Base-by-base conservation (phyloP, 306 rosid genomes). In the Alnus rubra region DNA sequence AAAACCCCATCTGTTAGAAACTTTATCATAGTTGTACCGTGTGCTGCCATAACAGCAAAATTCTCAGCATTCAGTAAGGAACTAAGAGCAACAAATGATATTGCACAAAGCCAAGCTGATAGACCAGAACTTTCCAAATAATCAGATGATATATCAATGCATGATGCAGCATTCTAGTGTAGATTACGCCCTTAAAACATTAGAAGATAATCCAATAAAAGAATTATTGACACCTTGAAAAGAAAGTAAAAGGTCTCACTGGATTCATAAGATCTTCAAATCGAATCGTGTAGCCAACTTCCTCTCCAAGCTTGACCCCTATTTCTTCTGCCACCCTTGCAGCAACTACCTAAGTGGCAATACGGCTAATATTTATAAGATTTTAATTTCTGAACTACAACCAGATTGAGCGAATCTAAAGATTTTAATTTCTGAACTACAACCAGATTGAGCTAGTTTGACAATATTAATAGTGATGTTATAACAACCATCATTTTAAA, bases 241-340 rank as follows among this genome's bases (percentile, higher is more conserved):
- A 56, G 35, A 14, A 54, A 74, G 18, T 39, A 68, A 78, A 74
- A 53, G 60, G 76, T 77, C 82, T 84, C 60, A 94, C 97, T 48
- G 87, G 87, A 76, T 83, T 94, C 1, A 97, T 91, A 53, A 88
- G 44, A 88, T 94, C 97, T 92, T 94, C 98, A 74, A 94, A 94
- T 84, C 98, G 86, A 72, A 94, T 94, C 2, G 97, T 89, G 84
- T 92, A 94, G 75, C 98, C 98, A 85, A 94, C 98, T 89, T 94
- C 88, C 60, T 91, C 95, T 5, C 97, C 97, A 63, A 91, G 92
- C 83, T 92, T 86, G 71, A 94, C 95, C 53, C 91, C 97, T 97
- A 94, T 94, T 81, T 94, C 98, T 84, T 94, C 92, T 0, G 97
- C 92, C 76, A 94, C 97, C 74, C 97, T 91, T 16, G 97, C 84